A percentile compares a stretch with the other conserved stretches of the same genome.
Evolutionary conservation across 1,139 yeast species (phyloP).

Genomic region (Geotrichum bryndzae): DNA sequence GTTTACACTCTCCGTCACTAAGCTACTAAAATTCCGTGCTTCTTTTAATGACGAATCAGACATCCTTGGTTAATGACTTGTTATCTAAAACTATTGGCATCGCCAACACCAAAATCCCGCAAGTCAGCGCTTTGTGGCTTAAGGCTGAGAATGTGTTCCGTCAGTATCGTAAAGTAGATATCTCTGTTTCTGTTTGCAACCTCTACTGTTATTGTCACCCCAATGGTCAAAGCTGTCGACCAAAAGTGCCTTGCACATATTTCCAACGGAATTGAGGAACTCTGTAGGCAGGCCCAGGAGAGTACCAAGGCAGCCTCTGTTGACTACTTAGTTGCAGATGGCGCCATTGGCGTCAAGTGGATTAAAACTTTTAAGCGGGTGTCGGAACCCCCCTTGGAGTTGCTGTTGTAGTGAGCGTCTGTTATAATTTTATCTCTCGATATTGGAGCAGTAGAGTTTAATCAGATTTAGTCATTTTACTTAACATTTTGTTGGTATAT

Average conservation of each 20-base stretch:
- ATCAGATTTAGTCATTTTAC: no score
- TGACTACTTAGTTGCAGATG: constrained; percentile 96
- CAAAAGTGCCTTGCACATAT: constrained; percentile 77
- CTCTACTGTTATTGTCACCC: constrained; percentile 94
- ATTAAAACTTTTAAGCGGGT: constrained; percentile 87
- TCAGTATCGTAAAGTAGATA: constrained; percentile 86
- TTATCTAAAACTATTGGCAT: constrained; percentile 89
- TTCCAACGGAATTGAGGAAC: constrained; percentile 78
- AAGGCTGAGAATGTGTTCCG: constrained; percentile 85
- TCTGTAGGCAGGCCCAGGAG: constrained; percentile 97
- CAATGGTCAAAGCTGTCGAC: constrained; percentile 85
- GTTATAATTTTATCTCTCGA: no score
- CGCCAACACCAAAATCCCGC: constrained; percentile 88
- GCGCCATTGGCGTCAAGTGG: constrained; percentile 96
- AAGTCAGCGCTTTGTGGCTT: constrained; percentile 90
- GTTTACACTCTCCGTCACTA: constrained; percentile 77
- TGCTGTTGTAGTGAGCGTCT: constrained; percentile 52
- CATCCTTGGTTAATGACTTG: constrained; percentile 85
- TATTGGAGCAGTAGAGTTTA: no score
- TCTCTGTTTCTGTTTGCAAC: constrained; percentile 98
- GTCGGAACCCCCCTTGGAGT: constrained; percentile 91
- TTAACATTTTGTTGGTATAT: no score
- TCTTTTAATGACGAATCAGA: constrained; percentile 80
- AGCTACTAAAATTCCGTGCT: constrained; percentile 85
- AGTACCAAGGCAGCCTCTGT: constrained; percentile 99